Percentiles rank a stretch among this genome's conserved stretches.
These are phyloP conservation scores for Alternaria triticina DNA, from an alignment of 2,329 filamentous ascomycete species.

Conservation along the genomic window DNA sequence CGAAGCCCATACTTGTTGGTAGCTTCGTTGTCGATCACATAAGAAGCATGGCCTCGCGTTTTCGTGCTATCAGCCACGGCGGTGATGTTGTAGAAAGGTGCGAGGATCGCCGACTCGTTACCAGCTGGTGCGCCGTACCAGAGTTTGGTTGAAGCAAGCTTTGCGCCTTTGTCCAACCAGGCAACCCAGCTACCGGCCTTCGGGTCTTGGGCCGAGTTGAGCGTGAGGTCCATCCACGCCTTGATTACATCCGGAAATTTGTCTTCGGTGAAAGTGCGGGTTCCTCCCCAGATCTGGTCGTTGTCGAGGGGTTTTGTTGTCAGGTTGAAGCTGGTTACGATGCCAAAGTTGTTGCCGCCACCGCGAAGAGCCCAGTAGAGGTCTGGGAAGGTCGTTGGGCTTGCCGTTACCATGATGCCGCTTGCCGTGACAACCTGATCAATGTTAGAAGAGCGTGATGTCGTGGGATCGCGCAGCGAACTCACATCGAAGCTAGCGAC, in stretches of 20 bases:
- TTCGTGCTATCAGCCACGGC: not conserved
- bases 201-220: conserved; percentile 5
- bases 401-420: conserved; percentile 28
- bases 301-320: conserved; percentile 15
- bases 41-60: not conserved
- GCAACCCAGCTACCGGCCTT: conserved; percentile 41
- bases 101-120: not conserved
- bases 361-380: conserved; percentile 44
- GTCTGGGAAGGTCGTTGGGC: conserved; percentile 9
- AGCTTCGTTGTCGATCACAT: conserved; percentile 4
- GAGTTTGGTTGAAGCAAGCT: conserved; percentile 15
- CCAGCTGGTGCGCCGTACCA: conserved; percentile 24
- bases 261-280: conserved; percentile 6
- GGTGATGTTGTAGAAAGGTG: conserved; percentile 7
- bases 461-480: fast-evolving
- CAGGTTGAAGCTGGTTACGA: conserved; percentile 25
- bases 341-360: conserved; percentile 33
- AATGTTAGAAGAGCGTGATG: not conserved
- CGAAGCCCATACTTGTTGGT: conserved; percentile 3
- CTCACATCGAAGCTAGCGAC: conserved; percentile 25
- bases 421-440: conserved; percentile 43
- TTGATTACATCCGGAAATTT: conserved; percentile 17
- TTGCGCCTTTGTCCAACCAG: conserved; percentile 18
- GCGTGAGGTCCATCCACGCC: conserved; percentile 15
- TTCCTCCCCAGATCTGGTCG: conserved; percentile 22